Percentiles rank a stretch among this genome's conserved stretches.
Conservation (phyloP, 2,329 filamentous ascomycete genomes). For the Botrytis sinoallii region DNA sequence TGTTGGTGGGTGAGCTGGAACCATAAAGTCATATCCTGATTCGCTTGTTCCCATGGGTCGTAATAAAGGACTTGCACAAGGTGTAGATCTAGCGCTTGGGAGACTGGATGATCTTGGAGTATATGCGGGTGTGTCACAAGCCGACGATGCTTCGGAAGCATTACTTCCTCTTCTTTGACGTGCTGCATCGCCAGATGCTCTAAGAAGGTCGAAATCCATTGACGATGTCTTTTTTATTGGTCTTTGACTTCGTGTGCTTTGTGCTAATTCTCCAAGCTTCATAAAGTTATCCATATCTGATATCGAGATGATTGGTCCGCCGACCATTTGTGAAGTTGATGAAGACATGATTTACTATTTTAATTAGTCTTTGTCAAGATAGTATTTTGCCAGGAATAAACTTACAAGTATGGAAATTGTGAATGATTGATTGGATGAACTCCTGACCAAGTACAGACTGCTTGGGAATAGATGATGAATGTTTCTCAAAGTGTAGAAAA, state of each 20-base stretch:
- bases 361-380: not conserved
- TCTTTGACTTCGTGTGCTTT: conserved; percentile 3
- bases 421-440: not conserved
- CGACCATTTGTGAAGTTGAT: not conserved
- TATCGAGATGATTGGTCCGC: conserved; percentile 19
- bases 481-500: not conserved
- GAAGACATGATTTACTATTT: not conserved
- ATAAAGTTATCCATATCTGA: conserved; percentile 18
- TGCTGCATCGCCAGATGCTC: conserved; percentile 17
- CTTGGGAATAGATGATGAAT: not conserved
- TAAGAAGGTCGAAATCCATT: conserved; percentile 15
- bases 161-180: conserved; percentile 8
- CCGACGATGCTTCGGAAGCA: conserved; percentile 5
- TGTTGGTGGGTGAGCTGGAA: not conserved
- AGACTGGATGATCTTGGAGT: not conserved
- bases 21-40: conserved; percentile 4
- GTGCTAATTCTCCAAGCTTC: conserved; percentile 17
- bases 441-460: not conserved
- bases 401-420: not conserved
- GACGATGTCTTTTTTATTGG: conserved; percentile 19
- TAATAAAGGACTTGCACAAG: not conserved
- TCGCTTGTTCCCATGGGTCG: not conserved
- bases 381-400: not conserved
- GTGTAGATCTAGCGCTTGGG: not conserved
- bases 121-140: not conserved